Evolutionary conservation across 176 grass and related monocot species (phyloP), one percentile per base, ranked within the genome.

Genomic region (Oryza australiensis): DNA sequence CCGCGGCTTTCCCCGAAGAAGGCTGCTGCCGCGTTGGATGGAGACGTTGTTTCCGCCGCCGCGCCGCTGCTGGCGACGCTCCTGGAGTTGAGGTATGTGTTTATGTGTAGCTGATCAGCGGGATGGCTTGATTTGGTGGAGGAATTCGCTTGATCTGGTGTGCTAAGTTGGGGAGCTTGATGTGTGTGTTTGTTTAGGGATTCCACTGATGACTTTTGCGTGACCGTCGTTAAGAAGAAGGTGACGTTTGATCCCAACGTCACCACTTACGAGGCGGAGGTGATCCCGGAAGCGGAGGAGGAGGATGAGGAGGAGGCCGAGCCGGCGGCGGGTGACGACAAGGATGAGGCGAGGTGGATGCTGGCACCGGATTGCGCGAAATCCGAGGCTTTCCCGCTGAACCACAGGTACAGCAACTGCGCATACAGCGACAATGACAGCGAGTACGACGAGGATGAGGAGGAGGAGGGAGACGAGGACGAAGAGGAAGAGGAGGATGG

Each of bases 231-330:
- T 40, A 91, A 86, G 89, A 99, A 99, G 91, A 99, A 95, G 88
- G 97, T 99, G 66, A 99, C 91, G 37, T 99, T 99, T 67, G 97
- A 99, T 78, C 77, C 92, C n/a, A 99, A 94, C 62, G 87, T 99
- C 28, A 95, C 82, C 29, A 93, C 91, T 18, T 96, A 89, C 66
- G 97, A 96, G 80, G 64, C 64, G 18, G 76, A 66, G 1, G 5
- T 64, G 65, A 88, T 86, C 73, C 81, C 83, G 5, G 89, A 92
- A 75, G 83, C 73, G 3, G 87, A 91, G 20, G 76, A 86, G 26
- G 85, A 80, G 14, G 76, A 86, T 9, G 85, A 75, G 33, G 82
- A 43, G 34, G 33, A 35, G 46, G 55, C 46, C 38, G 35, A 88
- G n/a, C 66, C 57, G 26, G 77, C 35, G 3, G 42, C 86, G 12